A percentile compares a stretch with the other conserved stretches of the same genome.
Conservation (phyloP, 768 basidiomycete genomes). For the Trametes maxima region DNA sequence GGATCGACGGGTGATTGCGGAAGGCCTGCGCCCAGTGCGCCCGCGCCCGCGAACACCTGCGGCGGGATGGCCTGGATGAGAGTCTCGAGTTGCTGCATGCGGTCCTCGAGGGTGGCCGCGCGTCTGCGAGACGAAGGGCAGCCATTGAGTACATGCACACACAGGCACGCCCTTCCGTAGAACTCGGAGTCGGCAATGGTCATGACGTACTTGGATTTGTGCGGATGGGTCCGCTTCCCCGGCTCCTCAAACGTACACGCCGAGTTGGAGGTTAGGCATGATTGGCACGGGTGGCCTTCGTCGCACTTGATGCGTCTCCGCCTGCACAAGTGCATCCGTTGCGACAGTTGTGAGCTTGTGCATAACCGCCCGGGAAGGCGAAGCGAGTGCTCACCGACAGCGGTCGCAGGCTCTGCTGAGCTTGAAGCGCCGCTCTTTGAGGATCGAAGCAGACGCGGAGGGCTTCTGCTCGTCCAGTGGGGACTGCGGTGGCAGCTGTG, state of each 20-base stretch:
- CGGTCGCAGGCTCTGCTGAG: slow-evolving; percentile 90
- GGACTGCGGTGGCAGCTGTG: not conserved
- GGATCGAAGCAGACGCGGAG: slow-evolving; percentile 32
- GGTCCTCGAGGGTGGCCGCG: slow-evolving; percentile 81
- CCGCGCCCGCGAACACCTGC: slow-evolving; percentile 65
- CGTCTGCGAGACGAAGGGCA: slow-evolving; percentile 46
- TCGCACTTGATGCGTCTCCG: slow-evolving; percentile 87
- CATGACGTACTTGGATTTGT: slow-evolving; percentile 79
- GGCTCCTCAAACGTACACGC: slow-evolving; percentile 88
- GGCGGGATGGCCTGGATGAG: slow-evolving; percentile 85
- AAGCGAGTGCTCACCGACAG: slow-evolving; percentile 64
- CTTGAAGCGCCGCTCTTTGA: slow-evolving; percentile 86
- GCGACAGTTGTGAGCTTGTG: not conserved
- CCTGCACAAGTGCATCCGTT: slow-evolving; percentile 40
- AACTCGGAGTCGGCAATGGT: slow-evolving; percentile 13
- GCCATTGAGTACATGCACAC: not conserved
- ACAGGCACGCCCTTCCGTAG: not conserved
- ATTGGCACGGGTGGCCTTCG: slow-evolving; percentile 87
- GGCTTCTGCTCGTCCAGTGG: slow-evolving; percentile 13
- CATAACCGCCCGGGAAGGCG: not conserved
- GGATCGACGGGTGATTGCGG: slow-evolving; percentile 35
- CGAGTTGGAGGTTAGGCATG: slow-evolving; percentile 80
- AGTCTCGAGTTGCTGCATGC: slow-evolving; percentile 87
- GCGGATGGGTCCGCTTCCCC: slow-evolving; percentile 81
- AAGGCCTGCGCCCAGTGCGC: slow-evolving; percentile 36